Base-by-base conservation (phyloP, 2,329 filamentous ascomycete species). In the Thyridium curvatum region DNA sequence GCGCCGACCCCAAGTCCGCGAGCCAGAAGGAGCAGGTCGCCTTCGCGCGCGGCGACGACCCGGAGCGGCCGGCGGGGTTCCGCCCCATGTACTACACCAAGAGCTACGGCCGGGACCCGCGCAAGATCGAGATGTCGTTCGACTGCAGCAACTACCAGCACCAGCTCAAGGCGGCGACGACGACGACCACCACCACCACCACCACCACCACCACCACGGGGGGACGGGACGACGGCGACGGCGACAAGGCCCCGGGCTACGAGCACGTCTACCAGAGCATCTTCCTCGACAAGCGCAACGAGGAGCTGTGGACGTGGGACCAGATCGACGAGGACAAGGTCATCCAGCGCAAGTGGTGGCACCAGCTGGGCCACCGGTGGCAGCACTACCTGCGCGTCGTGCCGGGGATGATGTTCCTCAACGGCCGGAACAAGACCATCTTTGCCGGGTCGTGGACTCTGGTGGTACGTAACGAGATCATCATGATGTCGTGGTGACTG, bases 71-170 rank as follows among this genome's bases (percentile, higher is more conserved):
- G 66, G 34, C 12, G 40, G 62, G 61, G 15, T 83, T 77, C 63
- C 66, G 69, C 36, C 77, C 78, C 37, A 82, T 82, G 78, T 83
- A 82, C 60, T 73, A 74, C 51, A 82, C 77, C 47, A 75, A 79
- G 40, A 72, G 69, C 38, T 82, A 83, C 53, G 58, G 65, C 0
- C 4, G 15, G n/a, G 71, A 81, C 47, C 65, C 68, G 1, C 71
- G 64, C 3, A 74, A 78, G 50, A 72, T 83, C 8, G 78, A 82
- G 54, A 82, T 82, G 79, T 82, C 74, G 41, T 88, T 86, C 59
- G 82, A 88, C 56, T 84, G 80, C 61, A 82, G 79, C 30, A 84
- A 86, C 54, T 86, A 87, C 59, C 83, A 88, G 54, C 71, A 79
- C 33, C 83, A 87, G 52, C 83, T 88, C 45, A 77, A 77, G 2